Evolutionary conservation across 345 rosid genomes (phyloP), one percentile per base, ranked within the genome.

Genomic region (Populus nigra): DNA sequence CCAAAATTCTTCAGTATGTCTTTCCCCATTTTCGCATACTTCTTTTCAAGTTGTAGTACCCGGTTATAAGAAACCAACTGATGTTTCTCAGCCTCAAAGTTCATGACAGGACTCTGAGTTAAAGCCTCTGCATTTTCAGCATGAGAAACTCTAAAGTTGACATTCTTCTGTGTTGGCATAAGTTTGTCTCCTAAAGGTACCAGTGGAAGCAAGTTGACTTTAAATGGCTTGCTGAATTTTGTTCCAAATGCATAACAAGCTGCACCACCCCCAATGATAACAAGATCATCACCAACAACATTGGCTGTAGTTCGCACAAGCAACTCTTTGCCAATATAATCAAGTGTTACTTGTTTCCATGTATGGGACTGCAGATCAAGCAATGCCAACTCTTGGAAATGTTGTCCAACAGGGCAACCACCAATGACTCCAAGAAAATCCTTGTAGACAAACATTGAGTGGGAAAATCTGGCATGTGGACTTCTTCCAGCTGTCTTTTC

Each of bases 171-270:
- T 78, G 57, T 63, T 18, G 71, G 47, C 25, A 41, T 27, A 71
- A 16, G 23, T 61, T 49, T 25, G 43, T 80, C 81, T 71, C 79
- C 84, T 47, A 74, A 72, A 77, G 86, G 71, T 70, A 83, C 76
- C 18, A 88, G 69, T 5, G 79, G 80, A 78, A 85, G 85, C 89
- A 95, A 87, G 85, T 84, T 85, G 75, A 91, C 83, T 85, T 87
- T 91, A 77, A 88, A 74, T 57, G 99, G 97, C 80, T 85, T 91
- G 73, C 91, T 93, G 82, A 95, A 95, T 87, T 87, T 95, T 57
- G 99, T 87, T 84, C 99, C 99, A 90, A 93, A 95, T 43, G 98
- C 98, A 85, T 92, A 92, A 85, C 99, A 95, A 76, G 99, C 90
- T 78, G 96, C 94, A 73, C 98, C 98, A 76, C 99, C 99, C 23